phyloP scores from a whole-genome alignment of 176 grass and related monocot species.

The Bolboschoenus planiculmis region DNA sequence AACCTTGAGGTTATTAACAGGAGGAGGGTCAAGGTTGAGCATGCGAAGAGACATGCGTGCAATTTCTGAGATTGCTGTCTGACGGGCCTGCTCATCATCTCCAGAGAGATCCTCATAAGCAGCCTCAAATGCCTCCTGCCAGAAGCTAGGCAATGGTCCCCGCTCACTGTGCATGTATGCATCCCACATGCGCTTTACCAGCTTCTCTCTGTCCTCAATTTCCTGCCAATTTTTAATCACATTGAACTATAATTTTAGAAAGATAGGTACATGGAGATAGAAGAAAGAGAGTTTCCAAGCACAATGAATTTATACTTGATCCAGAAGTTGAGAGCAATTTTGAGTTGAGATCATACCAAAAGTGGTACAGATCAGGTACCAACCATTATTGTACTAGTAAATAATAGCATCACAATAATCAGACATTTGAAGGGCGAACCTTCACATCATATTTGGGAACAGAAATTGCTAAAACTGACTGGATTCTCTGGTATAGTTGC shows the following conservation, averaged over 20 bases:
- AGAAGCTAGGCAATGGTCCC: slow-evolving; percentile 52
- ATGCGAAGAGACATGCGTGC: slow-evolving; percentile 55
- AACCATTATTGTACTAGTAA: neutral
- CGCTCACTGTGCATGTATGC: slow-evolving; percentile 55
- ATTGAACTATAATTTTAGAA: neutral
- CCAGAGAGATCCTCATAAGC: slow-evolving; percentile 76
- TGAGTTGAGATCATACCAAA: neutral
- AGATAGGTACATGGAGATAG: neutral
- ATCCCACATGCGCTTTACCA: slow-evolving; percentile 78
- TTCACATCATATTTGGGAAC: slow-evolving; percentile 2
- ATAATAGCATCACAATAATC: neutral
- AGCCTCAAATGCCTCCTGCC: slow-evolving; percentile 86
- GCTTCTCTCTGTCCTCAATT: slow-evolving; percentile 86
- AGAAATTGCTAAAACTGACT: neutral
- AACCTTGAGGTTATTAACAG: slow-evolving; percentile 23
- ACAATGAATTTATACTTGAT: neutral
- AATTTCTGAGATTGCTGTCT: slow-evolving; percentile 62
- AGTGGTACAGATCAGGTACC: neutral
- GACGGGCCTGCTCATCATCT: slow-evolving; percentile 43
- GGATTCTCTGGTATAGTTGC: neutral
- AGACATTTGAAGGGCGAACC: neutral
- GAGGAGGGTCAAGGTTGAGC: slow-evolving; percentile 47
- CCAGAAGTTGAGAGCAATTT: neutral
- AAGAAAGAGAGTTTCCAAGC: neutral
- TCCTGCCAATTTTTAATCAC: slow-evolving; percentile 33